A percentile compares a stretch with the other conserved stretches of the same genome.
Conservation (phyloP, 2,329 filamentous ascomycete genomes). For the Neofusicoccum cordaticola region DNA sequence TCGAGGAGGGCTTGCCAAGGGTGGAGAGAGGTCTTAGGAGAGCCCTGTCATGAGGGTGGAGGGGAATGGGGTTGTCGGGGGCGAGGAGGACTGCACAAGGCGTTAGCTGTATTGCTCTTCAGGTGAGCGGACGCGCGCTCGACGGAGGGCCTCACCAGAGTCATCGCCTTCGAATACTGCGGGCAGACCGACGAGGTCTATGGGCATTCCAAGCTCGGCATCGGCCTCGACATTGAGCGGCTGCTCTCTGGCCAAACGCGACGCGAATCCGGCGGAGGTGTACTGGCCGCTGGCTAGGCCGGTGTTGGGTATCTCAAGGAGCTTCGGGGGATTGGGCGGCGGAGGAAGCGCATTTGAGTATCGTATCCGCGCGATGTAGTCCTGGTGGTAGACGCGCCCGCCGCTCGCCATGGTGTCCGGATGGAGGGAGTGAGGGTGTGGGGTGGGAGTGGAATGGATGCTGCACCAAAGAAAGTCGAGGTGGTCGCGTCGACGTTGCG, state of each 20-base stretch:
- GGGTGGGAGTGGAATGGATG: background rate
- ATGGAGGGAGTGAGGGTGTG: background rate
- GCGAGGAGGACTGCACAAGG: conserved; percentile 70
- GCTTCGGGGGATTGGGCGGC: conserved; percentile 90
- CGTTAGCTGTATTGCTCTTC: conserved; percentile 21
- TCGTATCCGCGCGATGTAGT: conserved; percentile 93
- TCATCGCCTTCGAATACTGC: conserved; percentile 95
- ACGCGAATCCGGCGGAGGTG: conserved; percentile 85
- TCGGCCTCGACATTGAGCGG: conserved; percentile 95
- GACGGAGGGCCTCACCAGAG: conserved; percentile 62
- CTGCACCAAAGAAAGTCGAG: background rate
- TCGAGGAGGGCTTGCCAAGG: conserved; percentile 77
- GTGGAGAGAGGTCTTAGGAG: conserved; percentile 81
- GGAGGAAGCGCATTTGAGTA: conserved; percentile 95
- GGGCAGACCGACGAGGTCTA: conserved; percentile 91
- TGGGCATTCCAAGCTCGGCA: conserved; percentile 95
- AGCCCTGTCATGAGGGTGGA: conserved; percentile 80
- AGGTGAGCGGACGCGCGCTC: conserved; percentile 2
- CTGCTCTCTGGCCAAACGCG: conserved; percentile 83
- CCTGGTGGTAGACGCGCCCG: conserved; percentile 65
- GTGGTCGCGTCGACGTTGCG: background rate
- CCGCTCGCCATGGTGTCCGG: conserved; percentile 14
- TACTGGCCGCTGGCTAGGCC: conserved; percentile 84
- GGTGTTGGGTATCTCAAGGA: conserved; percentile 93
- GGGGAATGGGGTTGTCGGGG: conserved; percentile 63